phyloP scores from a whole-genome alignment of 2,329 filamentous ascomycete genomes.

The Esteya vermicola region DNA sequence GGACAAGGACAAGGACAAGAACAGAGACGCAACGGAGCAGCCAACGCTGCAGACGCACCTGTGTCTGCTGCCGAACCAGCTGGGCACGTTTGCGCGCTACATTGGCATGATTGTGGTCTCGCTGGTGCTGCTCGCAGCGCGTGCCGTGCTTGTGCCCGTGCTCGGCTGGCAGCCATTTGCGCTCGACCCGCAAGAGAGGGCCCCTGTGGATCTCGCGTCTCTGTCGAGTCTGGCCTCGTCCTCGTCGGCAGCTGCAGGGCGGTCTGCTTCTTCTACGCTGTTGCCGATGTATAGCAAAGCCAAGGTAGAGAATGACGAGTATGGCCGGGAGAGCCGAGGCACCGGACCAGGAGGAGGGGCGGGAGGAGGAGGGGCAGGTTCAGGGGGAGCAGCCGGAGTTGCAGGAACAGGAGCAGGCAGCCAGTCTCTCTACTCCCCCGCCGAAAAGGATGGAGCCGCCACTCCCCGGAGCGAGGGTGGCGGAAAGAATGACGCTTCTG shows the following conservation, averaged over 20 bases:
- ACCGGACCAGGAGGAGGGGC: constrained; percentile 12
- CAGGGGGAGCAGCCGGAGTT: constrained; percentile 13
- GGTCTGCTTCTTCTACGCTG: neutral
- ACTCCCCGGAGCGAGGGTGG: too few relatives aligned
- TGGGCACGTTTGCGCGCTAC: constrained; percentile 74
- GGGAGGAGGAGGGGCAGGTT: constrained; percentile 26
- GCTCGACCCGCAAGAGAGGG: constrained; percentile 23
- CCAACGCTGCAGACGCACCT: constrained; percentile 66
- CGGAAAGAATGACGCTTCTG: too few relatives aligned
- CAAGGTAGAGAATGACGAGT: constrained; percentile 34
- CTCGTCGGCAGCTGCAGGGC: too few relatives aligned
- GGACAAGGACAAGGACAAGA: too few relatives aligned
- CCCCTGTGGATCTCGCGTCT: constrained; percentile 7
- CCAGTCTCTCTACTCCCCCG: too few relatives aligned
- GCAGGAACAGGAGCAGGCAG: too few relatives aligned
- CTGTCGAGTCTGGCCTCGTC: neutral
- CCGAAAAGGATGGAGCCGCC: too few relatives aligned
- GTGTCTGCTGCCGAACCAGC: constrained; percentile 79
- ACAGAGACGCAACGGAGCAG: too few relatives aligned
- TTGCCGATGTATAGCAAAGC: constrained; percentile 36
- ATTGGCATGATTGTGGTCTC: constrained; percentile 43
- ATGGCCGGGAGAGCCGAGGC: constrained; percentile 12
- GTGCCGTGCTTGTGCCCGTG: constrained; percentile 42
- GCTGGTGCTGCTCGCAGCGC: constrained; percentile 32
- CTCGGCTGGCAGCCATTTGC: constrained; percentile 39